Evolutionary conservation across 768 basidiomycete genomes (phyloP).

Genomic region (Pleurotus cornucopiae): DNA sequence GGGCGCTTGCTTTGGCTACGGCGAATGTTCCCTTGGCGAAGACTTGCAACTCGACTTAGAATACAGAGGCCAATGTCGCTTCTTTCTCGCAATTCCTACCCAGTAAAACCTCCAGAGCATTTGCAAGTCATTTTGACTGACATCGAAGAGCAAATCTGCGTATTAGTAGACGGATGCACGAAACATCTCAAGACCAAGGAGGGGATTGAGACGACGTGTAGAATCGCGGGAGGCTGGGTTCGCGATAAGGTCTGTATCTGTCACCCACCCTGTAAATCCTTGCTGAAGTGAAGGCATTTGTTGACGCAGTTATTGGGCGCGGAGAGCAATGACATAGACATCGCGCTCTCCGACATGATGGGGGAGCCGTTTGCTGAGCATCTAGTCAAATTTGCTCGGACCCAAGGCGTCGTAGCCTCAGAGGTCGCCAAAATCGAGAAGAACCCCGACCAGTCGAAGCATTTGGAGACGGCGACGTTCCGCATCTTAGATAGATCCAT

Average conservation of each 20-base stretch:
- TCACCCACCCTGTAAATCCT: neutral
- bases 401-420: slow-evolving; percentile 49
- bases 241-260: slow-evolving; percentile 79
- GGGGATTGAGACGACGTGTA: slow-evolving; percentile 59
- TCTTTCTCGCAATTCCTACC: slow-evolving; percentile 2
- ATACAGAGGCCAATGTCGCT: slow-evolving; percentile 4
- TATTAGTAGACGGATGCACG: slow-evolving; percentile 78
- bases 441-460: slow-evolving; percentile 97
- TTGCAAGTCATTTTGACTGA: slow-evolving; percentile 57
- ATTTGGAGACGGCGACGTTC: slow-evolving; percentile 91
- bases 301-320: slow-evolving; percentile 66
- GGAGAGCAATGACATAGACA: slow-evolving; percentile 88
- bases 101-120: slow-evolving; percentile 16
- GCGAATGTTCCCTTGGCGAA: neutral
- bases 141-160: slow-evolving; percentile 65
- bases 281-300: neutral
- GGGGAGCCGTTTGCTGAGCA: slow-evolving; percentile 84
- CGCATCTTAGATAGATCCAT: slow-evolving; percentile 77
- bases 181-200: slow-evolving; percentile 46
- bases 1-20: too few species aligned
- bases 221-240: slow-evolving; percentile 98
- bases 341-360: slow-evolving; percentile 87
- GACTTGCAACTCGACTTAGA: neutral
- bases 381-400: slow-evolving; percentile 58
- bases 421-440: slow-evolving; percentile 80